Evolutionary conservation across 2,329 filamentous ascomycete species (phyloP), one percentile per base, ranked within the genome.

Genomic region (Aureobasidium pullulans): DNA sequence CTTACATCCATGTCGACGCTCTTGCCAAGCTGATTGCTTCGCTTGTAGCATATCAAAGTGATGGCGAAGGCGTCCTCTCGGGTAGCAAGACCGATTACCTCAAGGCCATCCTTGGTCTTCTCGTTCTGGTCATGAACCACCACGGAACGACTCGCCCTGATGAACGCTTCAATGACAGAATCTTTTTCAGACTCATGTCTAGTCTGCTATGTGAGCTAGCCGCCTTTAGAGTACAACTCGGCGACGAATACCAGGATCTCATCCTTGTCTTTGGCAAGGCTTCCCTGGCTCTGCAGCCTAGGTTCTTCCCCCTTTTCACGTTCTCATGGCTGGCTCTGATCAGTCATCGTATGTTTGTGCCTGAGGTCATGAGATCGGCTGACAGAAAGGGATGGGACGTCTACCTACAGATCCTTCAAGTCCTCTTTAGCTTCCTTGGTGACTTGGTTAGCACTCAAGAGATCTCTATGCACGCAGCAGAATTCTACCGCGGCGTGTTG

Each of bases 131-230:
- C 3, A 80, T 96, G 62, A 93, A 89, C 71, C 86, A 94, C 66
- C 90, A 97, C 70, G 87, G 95, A 67, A 81, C 88, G 59, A 89
- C 86, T 72, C 84, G 87, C 47, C 9, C 54, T n/a, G 88, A 85
- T 4, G 91, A 96, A 57, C 82, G 81, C 40, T 92, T 96, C 77
- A 93, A 90, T 67, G 88, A 93, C 69, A 86, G 90, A 62, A 86
- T 95, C 32, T 97, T 96, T 78, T 94, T 92, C 81, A 86, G 93
- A 47, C 80, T 99, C 43, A 88, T 96, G 69, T 93, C 90, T 0
- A 82, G 88, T 67, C 80, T 96, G 49, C 80, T 99, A 4, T 89
- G 88, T 71, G 87, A 94, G 66, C 81, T 93, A 59, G 64, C 69
- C 39, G 65, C 59, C 8, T 61, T 64, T 54, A 64, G 64, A 40